Conservation (phyloP, 768 basidiomycete species). For the Termitomyces sp. region DNA sequence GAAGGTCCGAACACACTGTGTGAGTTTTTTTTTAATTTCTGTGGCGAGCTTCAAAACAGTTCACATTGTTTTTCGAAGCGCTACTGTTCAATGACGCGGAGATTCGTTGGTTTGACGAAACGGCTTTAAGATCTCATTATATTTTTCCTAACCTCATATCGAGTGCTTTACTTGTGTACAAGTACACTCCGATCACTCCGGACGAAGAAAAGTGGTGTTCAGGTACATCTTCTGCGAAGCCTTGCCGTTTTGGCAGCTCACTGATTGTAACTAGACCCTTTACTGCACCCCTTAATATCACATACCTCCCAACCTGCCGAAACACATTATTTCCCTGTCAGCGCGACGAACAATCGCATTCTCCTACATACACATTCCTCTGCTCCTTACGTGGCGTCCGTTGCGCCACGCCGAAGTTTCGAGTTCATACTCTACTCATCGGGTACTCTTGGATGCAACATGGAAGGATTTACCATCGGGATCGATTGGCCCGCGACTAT, state of each 20-base stretch:
- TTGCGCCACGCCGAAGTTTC: constrained; percentile 29
- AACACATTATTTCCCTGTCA: constrained; percentile 62
- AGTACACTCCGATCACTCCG: constrained; percentile 30
- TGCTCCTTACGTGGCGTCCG: constrained; percentile 59
- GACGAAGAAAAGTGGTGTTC: constrained; percentile 22
- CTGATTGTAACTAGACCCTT: constrained; percentile 30
- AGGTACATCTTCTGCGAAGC: constrained; percentile 20
- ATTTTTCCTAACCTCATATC: constrained; percentile 51
- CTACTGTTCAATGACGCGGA: constrained; percentile 28
- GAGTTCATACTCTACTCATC: constrained; percentile 57
- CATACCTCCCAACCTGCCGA: constrained; percentile 57
- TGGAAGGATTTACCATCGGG: constrained; percentile 39
- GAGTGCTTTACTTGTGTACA: constrained; percentile 63
- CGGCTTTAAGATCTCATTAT: constrained; percentile 37
- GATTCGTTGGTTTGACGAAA: constrained; percentile 25
- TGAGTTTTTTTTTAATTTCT: constrained; percentile 26
- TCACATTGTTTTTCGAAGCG: constrained; percentile 23
- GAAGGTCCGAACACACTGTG: constrained; percentile 33
- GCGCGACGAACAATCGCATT: constrained; percentile 27
- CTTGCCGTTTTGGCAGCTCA: constrained; percentile 4
- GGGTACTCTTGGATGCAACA: constrained; percentile 41
- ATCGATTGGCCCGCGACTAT: constrained; percentile 70
- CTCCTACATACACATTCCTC: constrained; percentile 64
- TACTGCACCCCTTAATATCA: constrained; percentile 61
- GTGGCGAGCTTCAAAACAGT: constrained; percentile 3